Percentiles rank a stretch among this genome's conserved stretches.
These are phyloP conservation scores for Salix brachista DNA, from an alignment of 345 rosid species.

Conservation along the genomic window DNA sequence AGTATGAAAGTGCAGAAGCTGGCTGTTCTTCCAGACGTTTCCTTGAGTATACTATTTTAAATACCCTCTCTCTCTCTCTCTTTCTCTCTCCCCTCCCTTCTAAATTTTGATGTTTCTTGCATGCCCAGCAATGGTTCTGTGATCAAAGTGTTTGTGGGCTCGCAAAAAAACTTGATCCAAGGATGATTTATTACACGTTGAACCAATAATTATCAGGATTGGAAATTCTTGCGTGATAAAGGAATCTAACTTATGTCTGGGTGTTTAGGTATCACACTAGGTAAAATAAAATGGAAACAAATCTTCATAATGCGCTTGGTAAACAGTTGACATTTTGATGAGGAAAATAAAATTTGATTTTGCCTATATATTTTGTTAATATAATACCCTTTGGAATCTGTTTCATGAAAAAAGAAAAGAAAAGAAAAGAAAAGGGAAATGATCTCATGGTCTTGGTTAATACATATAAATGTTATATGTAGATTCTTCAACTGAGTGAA, in stretches of 20 bases:
- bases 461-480: background rate
- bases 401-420: background rate
- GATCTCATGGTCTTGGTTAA: background rate
- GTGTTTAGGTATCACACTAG: background rate
- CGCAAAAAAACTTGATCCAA: background rate
- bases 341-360: background rate
- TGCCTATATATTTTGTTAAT: background rate
- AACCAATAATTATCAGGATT: background rate
- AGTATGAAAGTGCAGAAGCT: conserved; percentile 62
- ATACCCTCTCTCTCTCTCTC: background rate
- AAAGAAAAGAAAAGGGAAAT: background rate
- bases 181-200: background rate
- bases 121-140: background rate
- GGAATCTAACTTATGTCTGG: background rate
- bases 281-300: background rate
- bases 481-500: conserved; percentile 8
- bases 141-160: background rate
- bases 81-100: background rate
- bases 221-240: background rate
- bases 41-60: conserved; percentile 46
- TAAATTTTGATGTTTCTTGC: conserved; percentile 7
- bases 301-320: background rate
- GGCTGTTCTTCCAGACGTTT: conserved; percentile 58
- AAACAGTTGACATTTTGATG: background rate
- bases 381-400: background rate